Percentiles rank a stretch among this genome's conserved stretches.
Conservation (phyloP, 208 protist genomes). For the Trypanosoma boissoni region DNA sequence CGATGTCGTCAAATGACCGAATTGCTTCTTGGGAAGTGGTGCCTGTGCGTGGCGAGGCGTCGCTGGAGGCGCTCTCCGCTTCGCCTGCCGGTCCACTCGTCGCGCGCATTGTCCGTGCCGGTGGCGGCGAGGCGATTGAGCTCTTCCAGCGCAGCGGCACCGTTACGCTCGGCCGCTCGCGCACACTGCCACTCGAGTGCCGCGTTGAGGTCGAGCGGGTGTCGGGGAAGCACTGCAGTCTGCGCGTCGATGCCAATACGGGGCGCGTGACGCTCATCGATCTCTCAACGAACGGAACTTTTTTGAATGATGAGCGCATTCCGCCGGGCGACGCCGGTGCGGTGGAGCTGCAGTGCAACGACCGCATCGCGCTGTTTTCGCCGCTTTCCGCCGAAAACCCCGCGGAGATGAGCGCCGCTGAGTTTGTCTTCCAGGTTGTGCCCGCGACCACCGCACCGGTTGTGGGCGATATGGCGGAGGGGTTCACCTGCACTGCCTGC, state of each 20-base stretch:
- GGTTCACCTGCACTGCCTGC: conserved; percentile 84
- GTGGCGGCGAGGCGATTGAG: conserved; percentile 28
- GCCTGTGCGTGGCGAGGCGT: not conserved
- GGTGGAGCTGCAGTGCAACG: conserved; percentile 49
- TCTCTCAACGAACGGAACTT: conserved; percentile 78
- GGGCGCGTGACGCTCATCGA: conserved; percentile 52
- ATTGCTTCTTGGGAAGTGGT: conserved; percentile 21
- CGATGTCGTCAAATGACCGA: not conserved
- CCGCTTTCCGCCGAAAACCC: no score
- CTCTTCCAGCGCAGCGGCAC: conserved; percentile 41
- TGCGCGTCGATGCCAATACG: conserved; percentile 59
- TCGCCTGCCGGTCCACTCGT: conserved; percentile 61
- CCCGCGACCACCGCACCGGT: conserved; percentile 30
- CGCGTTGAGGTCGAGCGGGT: conserved; percentile 57
- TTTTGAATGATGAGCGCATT: conserved; percentile 63
- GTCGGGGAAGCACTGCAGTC: conserved; percentile 68
- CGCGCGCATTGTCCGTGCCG: conserved; percentile 61
- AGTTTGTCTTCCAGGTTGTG: conserved; percentile 53
- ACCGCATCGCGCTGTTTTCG: no score
- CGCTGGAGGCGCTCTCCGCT: conserved; percentile 42
- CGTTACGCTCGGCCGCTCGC: conserved; percentile 62
- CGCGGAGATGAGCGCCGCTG: not conserved
- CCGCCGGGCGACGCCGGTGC: conserved; percentile 29
- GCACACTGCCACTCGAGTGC: conserved; percentile 53
- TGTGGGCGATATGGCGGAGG: conserved; percentile 42